Base-by-base conservation (phyloP, 2,329 filamentous ascomycete species). In the Cadophora gregata region DNA sequence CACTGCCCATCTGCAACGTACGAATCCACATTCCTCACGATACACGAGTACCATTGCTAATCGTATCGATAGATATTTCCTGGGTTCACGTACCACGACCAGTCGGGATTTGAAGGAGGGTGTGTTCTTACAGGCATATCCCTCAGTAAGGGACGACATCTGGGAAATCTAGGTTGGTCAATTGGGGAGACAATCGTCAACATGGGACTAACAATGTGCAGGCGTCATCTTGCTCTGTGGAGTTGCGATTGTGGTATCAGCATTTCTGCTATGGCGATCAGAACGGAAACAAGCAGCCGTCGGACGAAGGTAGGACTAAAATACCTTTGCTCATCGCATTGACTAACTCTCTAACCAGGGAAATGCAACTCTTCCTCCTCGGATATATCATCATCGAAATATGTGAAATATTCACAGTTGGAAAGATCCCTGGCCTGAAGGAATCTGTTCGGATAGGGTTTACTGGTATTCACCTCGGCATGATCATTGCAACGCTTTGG, bases 351-450 rank as follows among this genome's bases (percentile, higher is more conserved):
- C 73, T 14, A 64, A 69, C 65, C 33, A 97, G 96, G 79, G 96
- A 99, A 80, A 98, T 99, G 87, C 96, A 99, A 84, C 76, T 97
- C 38, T 98, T 99, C 81, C 86, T 99, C 60, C 69, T 92, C 50
- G 90, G 91, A 60, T 99, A 93, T 78, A 90, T 97, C 65, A 80
- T 98, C 66, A 89, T 98, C 68, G 89, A 92, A 74, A 92, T 99
- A 75, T 97, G 94, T 80, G 96, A 98, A 79, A 97, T 99, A 75
- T 97, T 99, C 81, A 94, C 93, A 0, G 89, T 98, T 42, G 96
- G 96, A 72, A 92, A 90, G 33, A 95, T 99, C 75, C 93, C 95
- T 16, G 55, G 27, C 2, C 81, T 97, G 24, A 82, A 86, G 72
- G 81, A 84, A 62, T 87, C 81, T 59, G 91, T 92, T 66, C 88